Evolutionary conservation across 176 grass and related monocot genomes (phyloP), one percentile per base, ranked within the genome.

Genomic region (Avena atlantica): DNA sequence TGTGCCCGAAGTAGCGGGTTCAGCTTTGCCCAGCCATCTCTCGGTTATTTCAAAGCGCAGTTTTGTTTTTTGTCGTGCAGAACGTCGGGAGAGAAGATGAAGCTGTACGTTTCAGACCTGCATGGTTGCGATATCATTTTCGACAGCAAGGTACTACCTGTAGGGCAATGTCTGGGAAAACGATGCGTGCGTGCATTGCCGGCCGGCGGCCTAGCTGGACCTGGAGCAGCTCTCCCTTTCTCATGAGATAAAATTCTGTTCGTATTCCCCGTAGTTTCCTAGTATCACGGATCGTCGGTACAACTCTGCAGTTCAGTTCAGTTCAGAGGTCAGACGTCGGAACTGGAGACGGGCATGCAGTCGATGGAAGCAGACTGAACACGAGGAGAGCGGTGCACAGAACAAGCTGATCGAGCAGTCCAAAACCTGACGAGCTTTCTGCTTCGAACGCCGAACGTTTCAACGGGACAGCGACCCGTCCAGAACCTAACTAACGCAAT

Each of bases 51-150:
- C 27, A 2, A 17, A 15, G 63, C 1, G 12, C 9, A 70, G 31
- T 6, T 49, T 29, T 29, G 31, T 16, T 48, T 13, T 58, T 68
- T 42, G 24, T 66, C 75, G 4, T 9, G 60, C 86, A 14, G 17
- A 12, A 71, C 10, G 69, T 1, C 44, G 12, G 29, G 12, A n/a
- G 27, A 42, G 40, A 14, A 14, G 66, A 24, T 23, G n/a, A 25
- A 23, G 49, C 20, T 25, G 49, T 34, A 34, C 4, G 3, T 9
- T 55, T 9, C 6, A 8, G 13, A 29, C 64, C 64, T 56, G 31
- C 47, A 21, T 25, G 25, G 82, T 48, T 67, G 47, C 47, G 13
- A 31, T 45, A 59, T 85, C 48, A 60, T 45, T 89, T 81, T 89
- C 82, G 36, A 79, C 23, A 59, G 20, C 23, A 56, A 74, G 16